A percentile compares a stretch with the other conserved stretches of the same genome.
These are phyloP conservation scores for Pyrrhoderma noxium DNA, from an alignment of 1,284 basidiomycete genomes.

Conservation along the genomic window DNA sequence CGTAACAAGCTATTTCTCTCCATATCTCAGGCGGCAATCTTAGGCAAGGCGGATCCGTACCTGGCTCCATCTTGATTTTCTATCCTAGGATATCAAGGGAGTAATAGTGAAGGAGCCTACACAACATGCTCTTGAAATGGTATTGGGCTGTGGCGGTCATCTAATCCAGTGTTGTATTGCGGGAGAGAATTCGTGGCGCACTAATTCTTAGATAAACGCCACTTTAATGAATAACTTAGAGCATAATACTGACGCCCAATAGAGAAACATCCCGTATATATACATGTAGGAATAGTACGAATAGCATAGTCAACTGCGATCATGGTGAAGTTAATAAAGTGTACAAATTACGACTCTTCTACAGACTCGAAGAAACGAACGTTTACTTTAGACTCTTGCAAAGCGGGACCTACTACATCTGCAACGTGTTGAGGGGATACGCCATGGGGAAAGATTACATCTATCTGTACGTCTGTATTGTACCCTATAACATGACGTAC, in stretches of 20 bases:
- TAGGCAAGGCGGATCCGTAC: not conserved
- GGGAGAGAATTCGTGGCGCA: not conserved
- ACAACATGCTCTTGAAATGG: not conserved
- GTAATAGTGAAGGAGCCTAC: not conserved
- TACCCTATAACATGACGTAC: conserved; percentile 2
- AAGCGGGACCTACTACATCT: not conserved
- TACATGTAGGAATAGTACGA: not conserved
- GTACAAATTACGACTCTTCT: no score
- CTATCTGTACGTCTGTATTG: conserved; percentile 1
- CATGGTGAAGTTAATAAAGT: no score
- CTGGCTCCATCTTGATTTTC: not conserved
- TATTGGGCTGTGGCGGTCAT: not conserved
- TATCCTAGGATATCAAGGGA: not conserved
- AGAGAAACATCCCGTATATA: not conserved
- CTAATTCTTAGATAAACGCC: not conserved
- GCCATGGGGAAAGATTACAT: conserved; percentile 5
- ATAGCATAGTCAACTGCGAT: no score
- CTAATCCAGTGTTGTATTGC: not conserved
- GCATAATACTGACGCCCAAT: not conserved
- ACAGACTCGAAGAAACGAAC: no score
- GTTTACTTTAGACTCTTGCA: not conserved
- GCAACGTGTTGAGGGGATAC: not conserved
- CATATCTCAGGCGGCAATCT: conserved; percentile 5
- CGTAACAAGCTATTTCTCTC: not conserved
- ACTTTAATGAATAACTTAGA: not conserved